Base-by-base conservation (phyloP, 2,329 filamentous ascomycete genomes). In the Conoideocrella luteorostrata region DNA sequence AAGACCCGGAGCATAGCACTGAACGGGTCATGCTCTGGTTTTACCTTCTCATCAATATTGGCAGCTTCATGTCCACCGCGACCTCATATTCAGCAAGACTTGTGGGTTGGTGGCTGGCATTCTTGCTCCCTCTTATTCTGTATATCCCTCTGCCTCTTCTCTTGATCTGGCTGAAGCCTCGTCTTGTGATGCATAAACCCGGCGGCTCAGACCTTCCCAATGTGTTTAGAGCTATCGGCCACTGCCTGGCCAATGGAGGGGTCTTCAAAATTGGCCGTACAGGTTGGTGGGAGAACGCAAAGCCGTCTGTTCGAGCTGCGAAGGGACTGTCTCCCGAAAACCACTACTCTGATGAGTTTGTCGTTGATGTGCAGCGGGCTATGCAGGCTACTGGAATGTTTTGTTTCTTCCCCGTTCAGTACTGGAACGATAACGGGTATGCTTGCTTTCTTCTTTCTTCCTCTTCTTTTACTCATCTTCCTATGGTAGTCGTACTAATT, bases 1-100 rank as follows among this genome's bases (percentile, higher is more conserved):
- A 82, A n/a, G 82, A 86, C 49, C 82, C 81, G 1, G 77, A 79
- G 49, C 72, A 78, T 18, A 85, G 80, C 4, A 68, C 80, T 1
- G 74, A 78, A 37, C 72, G 82, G 18, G 80, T 86, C 48, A 86
- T 83, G 68, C 70, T 84, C 48, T 84, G 80, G 64, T 78, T 77
- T 55, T 77, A 77, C 52, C 61, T 75, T 23, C 61, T 76, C 52
- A 74, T 75, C 59, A 78, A 78, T 52, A 60, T 77, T 36, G 75
- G 75, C 28, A 69, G 68, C 44, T 72, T 75, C 52, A 69, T 71
- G 55, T 68, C 69, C 39, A 70, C 75, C 17, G 69, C 69, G 11
- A 77, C 73, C 22, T 65, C 71, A 0, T 77, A 75, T 52, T 65
- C 70, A 2, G 74, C 74, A 50, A 73, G 74, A 48, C 73, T 71